Evolutionary conservation across 1,284 basidiomycete genomes (phyloP).

Genomic region (Apiotrichum gamsii): DNA sequence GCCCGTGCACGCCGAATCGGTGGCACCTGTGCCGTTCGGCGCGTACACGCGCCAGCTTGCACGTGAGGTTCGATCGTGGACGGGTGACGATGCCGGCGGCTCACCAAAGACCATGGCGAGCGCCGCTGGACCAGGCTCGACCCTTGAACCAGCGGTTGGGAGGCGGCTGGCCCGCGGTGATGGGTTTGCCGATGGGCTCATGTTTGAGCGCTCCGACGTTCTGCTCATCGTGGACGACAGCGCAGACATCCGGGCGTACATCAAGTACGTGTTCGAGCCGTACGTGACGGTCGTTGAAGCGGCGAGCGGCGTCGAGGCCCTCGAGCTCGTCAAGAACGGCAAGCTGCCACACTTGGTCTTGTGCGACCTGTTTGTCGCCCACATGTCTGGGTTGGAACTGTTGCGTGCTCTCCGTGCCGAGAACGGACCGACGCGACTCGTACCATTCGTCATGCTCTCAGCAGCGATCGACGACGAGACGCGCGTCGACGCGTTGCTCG

Average conservation of each 20-base stretch:
- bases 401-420: constrained; percentile 23
- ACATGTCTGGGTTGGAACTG: constrained; percentile 33
- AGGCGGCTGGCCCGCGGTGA: background rate
- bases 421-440: constrained; percentile 16
- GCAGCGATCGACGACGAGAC: constrained; percentile 32
- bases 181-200: constrained; percentile 5
- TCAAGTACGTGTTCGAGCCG: constrained; percentile 34
- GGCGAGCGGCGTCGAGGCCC: constrained; percentile 43
- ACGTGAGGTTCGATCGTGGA: constrained; percentile 14
- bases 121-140: constrained; percentile 1
- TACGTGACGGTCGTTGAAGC: constrained; percentile 45
- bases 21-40: constrained; percentile 7
- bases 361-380: constrained; percentile 43
- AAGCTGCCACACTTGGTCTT: constrained; percentile 32
- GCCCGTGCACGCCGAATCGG: too few relatives aligned
- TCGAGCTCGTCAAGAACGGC: constrained; percentile 27
- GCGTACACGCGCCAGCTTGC: constrained; percentile 15
- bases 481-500: constrained; percentile 38
- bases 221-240: constrained; percentile 30
- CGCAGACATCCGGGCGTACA: constrained; percentile 39
- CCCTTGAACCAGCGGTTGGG: background rate
- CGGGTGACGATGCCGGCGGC: background rate
- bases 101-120: too few relatives aligned
- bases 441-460: constrained; percentile 33
- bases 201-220: constrained; percentile 25